Evolutionary conservation across 768 basidiomycete genomes (phyloP).

Genomic region (Sistotremastrum niveocremeum): DNA sequence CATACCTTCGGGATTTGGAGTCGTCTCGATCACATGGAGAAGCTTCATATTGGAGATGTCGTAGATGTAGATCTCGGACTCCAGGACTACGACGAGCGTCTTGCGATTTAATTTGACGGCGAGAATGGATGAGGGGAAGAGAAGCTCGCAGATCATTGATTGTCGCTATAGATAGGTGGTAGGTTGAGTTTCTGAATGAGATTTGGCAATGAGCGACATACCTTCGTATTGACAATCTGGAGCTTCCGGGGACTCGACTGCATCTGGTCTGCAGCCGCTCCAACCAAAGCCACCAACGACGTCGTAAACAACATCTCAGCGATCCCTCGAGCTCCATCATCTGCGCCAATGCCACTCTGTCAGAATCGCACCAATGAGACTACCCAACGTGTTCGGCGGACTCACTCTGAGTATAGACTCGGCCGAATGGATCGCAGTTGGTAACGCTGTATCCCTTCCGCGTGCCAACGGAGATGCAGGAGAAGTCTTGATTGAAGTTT

Average conservation of each 20-base stretch:
- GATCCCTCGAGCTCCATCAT: slow-evolving; percentile 88
- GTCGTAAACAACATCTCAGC: slow-evolving; percentile 99
- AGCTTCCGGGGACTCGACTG: slow-evolving; percentile 83
- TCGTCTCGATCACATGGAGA: slow-evolving; percentile 93
- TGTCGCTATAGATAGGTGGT: slow-evolving; percentile 49
- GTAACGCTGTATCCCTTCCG: slow-evolving; percentile 93
- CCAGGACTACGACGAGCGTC: slow-evolving; percentile 89
- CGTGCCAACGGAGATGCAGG: slow-evolving; percentile 93
- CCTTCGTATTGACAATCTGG: slow-evolving; percentile 99
- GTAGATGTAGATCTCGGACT: slow-evolving; percentile 97
- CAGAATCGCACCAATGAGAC: background rate
- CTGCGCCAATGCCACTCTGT: slow-evolving; percentile 23
- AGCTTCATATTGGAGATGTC: slow-evolving; percentile 98
- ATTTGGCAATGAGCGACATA: slow-evolving; percentile 18
- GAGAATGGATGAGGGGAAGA: slow-evolving; percentile 93
- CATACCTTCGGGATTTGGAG: slow-evolving; percentile 85
- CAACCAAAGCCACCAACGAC: slow-evolving; percentile 91
- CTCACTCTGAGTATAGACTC: slow-evolving; percentile 91
- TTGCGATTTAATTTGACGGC: slow-evolving; percentile 98
- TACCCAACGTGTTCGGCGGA: slow-evolving; percentile 7
- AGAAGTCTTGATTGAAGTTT: slow-evolving; percentile 98
- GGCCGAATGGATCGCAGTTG: slow-evolving; percentile 95
- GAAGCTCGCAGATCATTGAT: slow-evolving; percentile 96
- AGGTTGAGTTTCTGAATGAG: background rate
- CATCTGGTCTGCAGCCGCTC: slow-evolving; percentile 77